A percentile compares a stretch with the other conserved stretches of the same genome.
Evolutionary conservation across 148 eudicot species (phyloP).

Genomic region (Camellia lanceoleosa): DNA sequence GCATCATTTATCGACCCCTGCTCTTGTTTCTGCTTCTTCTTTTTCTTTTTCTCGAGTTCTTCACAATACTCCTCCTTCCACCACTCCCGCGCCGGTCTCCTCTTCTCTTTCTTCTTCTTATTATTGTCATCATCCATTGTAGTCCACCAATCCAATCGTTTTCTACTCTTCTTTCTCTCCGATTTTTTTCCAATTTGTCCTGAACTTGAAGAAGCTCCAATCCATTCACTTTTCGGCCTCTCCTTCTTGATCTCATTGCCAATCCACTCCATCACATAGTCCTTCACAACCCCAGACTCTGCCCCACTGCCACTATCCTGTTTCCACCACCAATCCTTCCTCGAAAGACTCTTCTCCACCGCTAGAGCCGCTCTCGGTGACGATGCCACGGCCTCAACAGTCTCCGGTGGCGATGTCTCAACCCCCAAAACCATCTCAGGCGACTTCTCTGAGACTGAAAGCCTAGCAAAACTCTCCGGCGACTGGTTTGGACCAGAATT

Average conservation of each 20-base stretch:
- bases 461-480: slow-evolving; percentile 55
- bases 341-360: slow-evolving; percentile 31
- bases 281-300: slow-evolving; percentile 60
- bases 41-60: slow-evolving; percentile 68
- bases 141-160: slow-evolving; percentile 79
- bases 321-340: slow-evolving; percentile 67
- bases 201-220: slow-evolving; percentile 52
- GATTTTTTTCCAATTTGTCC: slow-evolving; percentile 24
- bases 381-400: slow-evolving; percentile 28
- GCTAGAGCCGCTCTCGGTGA: background rate
- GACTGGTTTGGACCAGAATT: slow-evolving; percentile 45
- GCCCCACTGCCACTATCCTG: slow-evolving; percentile 32
- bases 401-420: slow-evolving; percentile 27
- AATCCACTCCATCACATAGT: slow-evolving; percentile 94
- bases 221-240: slow-evolving; percentile 46
- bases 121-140: slow-evolving; percentile 53
- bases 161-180: slow-evolving; percentile 53
- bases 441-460: slow-evolving; percentile 43
- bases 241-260: slow-evolving; percentile 75
- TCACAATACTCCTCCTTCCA: slow-evolving; percentile 93
- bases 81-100: slow-evolving; percentile 88
- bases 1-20: slow-evolving; percentile 32
- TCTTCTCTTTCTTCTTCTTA: slow-evolving; percentile 62
- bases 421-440: slow-evolving; percentile 42
- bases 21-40: slow-evolving; percentile 58